These are phyloP conservation scores for Coemansia sp. DNA, from an alignment of 192 early-diverging fungal genomes.

Conservation along the genomic window DNA sequence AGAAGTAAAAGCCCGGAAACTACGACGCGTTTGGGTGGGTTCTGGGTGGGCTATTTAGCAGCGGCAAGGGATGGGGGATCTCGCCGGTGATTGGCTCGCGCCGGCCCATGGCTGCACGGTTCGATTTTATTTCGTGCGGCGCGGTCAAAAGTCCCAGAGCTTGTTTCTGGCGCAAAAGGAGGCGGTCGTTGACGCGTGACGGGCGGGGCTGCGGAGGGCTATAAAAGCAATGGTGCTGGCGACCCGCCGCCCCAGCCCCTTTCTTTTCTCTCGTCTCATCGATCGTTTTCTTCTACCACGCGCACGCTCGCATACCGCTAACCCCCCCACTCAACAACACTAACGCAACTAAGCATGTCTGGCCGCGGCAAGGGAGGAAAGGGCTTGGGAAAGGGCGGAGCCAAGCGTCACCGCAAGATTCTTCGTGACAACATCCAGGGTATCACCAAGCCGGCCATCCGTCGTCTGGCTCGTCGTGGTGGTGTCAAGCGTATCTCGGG, in stretches of 20 bases:
- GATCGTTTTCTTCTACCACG: slow-evolving; percentile 2
- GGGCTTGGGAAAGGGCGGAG: slow-evolving; percentile 98
- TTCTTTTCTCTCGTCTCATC: background rate
- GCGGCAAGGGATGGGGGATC: too few species aligned
- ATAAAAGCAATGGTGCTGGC: background rate
- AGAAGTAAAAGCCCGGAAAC: too few species aligned
- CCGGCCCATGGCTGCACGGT: too few species aligned
- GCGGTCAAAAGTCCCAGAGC: too few species aligned
- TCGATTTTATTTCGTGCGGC: too few species aligned
- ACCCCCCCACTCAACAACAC: background rate
- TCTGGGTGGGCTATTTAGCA: too few species aligned
- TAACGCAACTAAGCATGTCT: slow-evolving; percentile 61
- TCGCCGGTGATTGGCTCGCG: too few species aligned
- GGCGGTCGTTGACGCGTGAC: too few species aligned
- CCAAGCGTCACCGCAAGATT: slow-evolving; percentile 99
- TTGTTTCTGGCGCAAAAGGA: too few species aligned
- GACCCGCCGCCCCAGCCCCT: background rate
- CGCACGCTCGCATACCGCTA: background rate
- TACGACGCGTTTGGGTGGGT: too few species aligned
- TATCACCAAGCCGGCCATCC: slow-evolving; percentile 98
- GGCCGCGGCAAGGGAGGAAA: slow-evolving; percentile 99
- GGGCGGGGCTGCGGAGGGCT: too few species aligned
- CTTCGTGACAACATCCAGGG: slow-evolving; percentile 94
- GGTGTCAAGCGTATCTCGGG: slow-evolving; percentile 99
- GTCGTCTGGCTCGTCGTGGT: slow-evolving; percentile 98